Percentiles rank a stretch among this genome's conserved stretches.
phyloP scores from a whole-genome alignment of 176 grass and related monocot species.

The Metroxylon sagu region DNA sequence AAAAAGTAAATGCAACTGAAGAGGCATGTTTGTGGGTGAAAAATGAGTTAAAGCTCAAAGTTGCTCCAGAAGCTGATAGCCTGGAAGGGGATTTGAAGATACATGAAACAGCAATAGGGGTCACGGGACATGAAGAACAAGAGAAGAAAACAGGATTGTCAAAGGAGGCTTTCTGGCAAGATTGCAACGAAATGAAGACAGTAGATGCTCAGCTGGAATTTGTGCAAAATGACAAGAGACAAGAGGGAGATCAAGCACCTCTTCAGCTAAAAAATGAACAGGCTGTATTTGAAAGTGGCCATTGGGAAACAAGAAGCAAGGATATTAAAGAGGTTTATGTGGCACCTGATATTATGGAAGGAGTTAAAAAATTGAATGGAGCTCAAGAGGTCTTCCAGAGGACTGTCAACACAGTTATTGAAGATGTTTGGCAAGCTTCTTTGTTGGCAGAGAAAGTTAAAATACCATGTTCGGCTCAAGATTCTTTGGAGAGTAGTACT shows the following conservation, averaged over 20 bases:
- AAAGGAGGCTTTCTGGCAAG: constrained; percentile 10
- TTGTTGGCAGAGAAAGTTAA: too few relatives aligned
- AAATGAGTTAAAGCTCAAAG: background rate
- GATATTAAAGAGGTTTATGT: constrained; percentile 19
- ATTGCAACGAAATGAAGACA: constrained; percentile 17
- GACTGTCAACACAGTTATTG: background rate
- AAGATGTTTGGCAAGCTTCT: too few relatives aligned
- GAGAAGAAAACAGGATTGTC: constrained; percentile 18
- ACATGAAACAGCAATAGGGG: constrained; percentile 27
- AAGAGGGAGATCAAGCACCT: constrained; percentile 13
- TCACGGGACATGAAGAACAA: constrained; percentile 15
- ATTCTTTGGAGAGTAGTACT: too few relatives aligned
- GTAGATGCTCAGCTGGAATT: constrained; percentile 15
- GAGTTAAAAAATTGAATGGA: constrained; percentile 25
- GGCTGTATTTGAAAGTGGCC: constrained; percentile 7
- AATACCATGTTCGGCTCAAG: too few relatives aligned
- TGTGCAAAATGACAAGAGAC: constrained; percentile 17
- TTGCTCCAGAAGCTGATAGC: constrained; percentile 14
- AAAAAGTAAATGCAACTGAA: constrained; percentile 16
- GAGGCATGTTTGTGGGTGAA: constrained; percentile 9
- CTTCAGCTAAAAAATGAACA: constrained; percentile 21
- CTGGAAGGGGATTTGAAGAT: constrained; percentile 14
- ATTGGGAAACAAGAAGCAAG: constrained; percentile 1
- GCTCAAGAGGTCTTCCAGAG: constrained; percentile 10
- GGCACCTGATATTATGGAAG: constrained; percentile 26